phyloP scores from a whole-genome alignment of 345 rosid genomes.

The Aquilaria sinensis region DNA sequence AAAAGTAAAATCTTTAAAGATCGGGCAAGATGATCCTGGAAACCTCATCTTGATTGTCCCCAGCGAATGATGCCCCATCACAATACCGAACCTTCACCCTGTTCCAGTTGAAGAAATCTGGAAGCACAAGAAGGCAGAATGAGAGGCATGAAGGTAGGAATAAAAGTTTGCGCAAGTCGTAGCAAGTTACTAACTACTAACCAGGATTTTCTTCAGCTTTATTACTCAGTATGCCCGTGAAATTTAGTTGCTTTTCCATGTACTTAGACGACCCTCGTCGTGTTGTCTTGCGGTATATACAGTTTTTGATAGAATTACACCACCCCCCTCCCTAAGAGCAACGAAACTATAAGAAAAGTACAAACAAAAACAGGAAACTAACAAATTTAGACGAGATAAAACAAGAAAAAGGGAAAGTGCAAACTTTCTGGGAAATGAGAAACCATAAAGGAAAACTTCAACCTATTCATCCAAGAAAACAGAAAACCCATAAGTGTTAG shows the following conservation, averaged over 20 bases:
- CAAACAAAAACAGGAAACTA: neutral
- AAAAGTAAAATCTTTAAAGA: neutral
- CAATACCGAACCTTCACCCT: conserved; percentile 85
- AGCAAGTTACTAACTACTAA: neutral
- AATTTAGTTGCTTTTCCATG: conserved; percentile 48
- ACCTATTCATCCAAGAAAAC: no score
- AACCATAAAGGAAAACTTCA: neutral
- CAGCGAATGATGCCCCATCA: conserved; percentile 89
- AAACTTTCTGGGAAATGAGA: neutral
- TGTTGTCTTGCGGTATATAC: conserved; percentile 53
- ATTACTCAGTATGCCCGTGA: conserved; percentile 58
- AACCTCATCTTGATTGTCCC: conserved; percentile 68
- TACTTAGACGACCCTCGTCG: conserved; percentile 55
- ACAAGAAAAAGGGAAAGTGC: no score
- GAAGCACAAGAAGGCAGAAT: conserved; percentile 2
- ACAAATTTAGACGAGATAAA: no score
- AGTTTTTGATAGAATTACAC: conserved; percentile 28
- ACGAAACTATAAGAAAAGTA: neutral
- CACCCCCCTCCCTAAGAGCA: conserved; percentile 86
- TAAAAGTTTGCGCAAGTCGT: neutral
- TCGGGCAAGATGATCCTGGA: conserved; percentile 6
- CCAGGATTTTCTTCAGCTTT: conserved; percentile 68
- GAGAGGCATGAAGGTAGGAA: neutral
- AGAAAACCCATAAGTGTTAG: no score
- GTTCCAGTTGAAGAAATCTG: conserved; percentile 96